These are phyloP conservation scores for Rhodotorula babjevae DNA, from an alignment of 768 basidiomycete genomes.

Conservation along the genomic window DNA sequence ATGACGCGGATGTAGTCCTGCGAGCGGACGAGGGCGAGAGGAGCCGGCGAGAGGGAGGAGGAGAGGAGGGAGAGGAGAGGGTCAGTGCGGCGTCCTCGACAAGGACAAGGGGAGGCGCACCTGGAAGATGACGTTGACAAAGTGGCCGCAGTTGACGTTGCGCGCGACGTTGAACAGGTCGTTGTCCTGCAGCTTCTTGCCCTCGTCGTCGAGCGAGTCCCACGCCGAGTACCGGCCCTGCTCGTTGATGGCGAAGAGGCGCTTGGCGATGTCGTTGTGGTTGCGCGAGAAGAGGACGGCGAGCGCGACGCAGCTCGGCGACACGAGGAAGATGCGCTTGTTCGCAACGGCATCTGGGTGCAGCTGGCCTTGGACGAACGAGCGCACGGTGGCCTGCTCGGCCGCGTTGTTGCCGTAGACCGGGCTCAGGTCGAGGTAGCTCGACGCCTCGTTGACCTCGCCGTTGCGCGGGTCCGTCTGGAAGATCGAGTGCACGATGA, in stretches of 20 bases:
- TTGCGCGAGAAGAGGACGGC: conserved; percentile 61
- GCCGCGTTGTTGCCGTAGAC: conserved; percentile 63
- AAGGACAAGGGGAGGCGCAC: neutral
- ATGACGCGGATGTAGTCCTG: conserved; percentile 35
- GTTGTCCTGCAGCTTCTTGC: conserved; percentile 28
- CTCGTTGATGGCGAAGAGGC: conserved; percentile 54
- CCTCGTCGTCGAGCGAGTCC: conserved; percentile 13
- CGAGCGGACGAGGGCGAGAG: neutral
- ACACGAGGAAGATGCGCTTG: conserved; percentile 56
- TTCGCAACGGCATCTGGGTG: conserved; percentile 59
- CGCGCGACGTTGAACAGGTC: conserved; percentile 37
- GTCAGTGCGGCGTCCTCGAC: no score
- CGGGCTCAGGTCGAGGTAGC: conserved; percentile 71
- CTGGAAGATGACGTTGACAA: conserved; percentile 31
- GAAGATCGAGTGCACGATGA: conserved; percentile 59
- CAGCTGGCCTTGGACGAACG: conserved; percentile 59
- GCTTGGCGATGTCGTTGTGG: conserved; percentile 62
- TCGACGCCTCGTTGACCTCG: conserved; percentile 59
- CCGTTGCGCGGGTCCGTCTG: conserved; percentile 53
- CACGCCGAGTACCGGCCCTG: conserved; percentile 50
- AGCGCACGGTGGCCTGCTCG: conserved; percentile 56
- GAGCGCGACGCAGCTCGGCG: conserved; percentile 64
- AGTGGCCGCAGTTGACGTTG: conserved; percentile 22
- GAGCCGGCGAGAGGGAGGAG: neutral
- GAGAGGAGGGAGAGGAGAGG: neutral